These are phyloP conservation scores for Phytopythium cucurbitacearum DNA, from an alignment of 352 stramenopile species.

Conservation along the genomic window DNA sequence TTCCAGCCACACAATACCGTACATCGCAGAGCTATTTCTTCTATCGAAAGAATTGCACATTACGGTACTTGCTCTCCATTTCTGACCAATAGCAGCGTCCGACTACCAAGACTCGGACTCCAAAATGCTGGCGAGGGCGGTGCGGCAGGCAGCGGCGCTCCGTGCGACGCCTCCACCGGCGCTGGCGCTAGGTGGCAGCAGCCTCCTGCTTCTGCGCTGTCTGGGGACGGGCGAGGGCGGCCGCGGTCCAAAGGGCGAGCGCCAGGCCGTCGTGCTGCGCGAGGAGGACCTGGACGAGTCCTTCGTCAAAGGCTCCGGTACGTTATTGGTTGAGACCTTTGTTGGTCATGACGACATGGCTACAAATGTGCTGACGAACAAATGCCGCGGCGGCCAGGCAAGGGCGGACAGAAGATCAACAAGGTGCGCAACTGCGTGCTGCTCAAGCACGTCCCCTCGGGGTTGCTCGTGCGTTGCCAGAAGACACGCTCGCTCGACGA, in stretches of 20 bases:
- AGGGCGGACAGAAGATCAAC: constrained; percentile 91
- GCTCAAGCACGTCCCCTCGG: constrained; percentile 79
- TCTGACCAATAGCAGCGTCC: too few relatives aligned
- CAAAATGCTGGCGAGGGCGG: too few relatives aligned
- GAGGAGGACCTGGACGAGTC: constrained; percentile 74
- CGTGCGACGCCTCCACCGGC: too few relatives aligned
- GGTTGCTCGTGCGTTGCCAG: constrained; percentile 70
- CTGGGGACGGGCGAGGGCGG: background rate
- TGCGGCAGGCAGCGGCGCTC: too few relatives aligned
- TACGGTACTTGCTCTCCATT: too few relatives aligned
- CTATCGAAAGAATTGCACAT: too few relatives aligned
- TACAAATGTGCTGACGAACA: background rate
- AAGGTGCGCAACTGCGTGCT: constrained; percentile 89
- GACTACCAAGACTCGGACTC: too few relatives aligned
- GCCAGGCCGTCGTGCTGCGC: constrained; percentile 28
- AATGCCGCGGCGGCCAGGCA: constrained; percentile 24
- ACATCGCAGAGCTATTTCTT: too few relatives aligned
- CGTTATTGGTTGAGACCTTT: background rate
- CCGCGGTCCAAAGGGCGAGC: constrained; percentile 2
- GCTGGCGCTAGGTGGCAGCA: too few relatives aligned
- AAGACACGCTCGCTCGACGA: constrained; percentile 78
- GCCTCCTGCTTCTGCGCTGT: too few relatives aligned
- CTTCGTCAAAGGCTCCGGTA: constrained; percentile 84
- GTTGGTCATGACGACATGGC: background rate
- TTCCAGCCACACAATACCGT: too few relatives aligned